These are phyloP conservation scores for Camellia sinensis DNA, from an alignment of 148 eudicot genomes.

Conservation along the genomic window DNA sequence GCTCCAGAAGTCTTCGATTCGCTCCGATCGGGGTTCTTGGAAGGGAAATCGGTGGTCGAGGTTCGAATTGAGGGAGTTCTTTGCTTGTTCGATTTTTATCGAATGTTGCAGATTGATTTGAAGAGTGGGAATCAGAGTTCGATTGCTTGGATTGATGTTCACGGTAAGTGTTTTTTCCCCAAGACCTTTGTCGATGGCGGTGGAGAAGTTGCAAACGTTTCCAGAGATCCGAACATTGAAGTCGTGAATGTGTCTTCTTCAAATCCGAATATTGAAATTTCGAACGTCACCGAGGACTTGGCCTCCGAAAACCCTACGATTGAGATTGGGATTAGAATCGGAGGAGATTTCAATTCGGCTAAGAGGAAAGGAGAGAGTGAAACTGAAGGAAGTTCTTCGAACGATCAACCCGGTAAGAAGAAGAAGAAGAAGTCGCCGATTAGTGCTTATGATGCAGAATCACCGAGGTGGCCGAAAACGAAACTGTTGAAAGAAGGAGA, in stretches of 20 bases:
- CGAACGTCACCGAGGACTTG: background rate
- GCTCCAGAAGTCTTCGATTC: slow-evolving; percentile 17
- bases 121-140: slow-evolving; percentile 35
- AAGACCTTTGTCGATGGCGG: slow-evolving; percentile 30
- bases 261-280: background rate
- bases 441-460: slow-evolving; percentile 10
- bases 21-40: slow-evolving; percentile 35
- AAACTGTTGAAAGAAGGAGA: slow-evolving; percentile 35
- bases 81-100: slow-evolving; percentile 11
- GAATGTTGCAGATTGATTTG: slow-evolving; percentile 19
- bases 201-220: background rate
- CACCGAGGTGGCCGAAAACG: slow-evolving; percentile 42
- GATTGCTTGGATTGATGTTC: slow-evolving; percentile 58
- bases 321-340: slow-evolving; percentile 31
- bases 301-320: slow-evolving; percentile 6
- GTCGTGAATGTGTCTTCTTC: background rate
- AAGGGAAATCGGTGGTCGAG: slow-evolving; percentile 27
- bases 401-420: background rate
- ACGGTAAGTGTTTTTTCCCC: slow-evolving; percentile 47
- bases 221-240: background rate
- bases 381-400: slow-evolving; percentile 22
- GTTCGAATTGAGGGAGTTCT: background rate
- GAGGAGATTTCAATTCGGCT: slow-evolving; percentile 5
- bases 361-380: slow-evolving; percentile 26
- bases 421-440: slow-evolving; percentile 19